Conservation (phyloP, 139 green algal genomes). For the Asterochloris sp. region DNA sequence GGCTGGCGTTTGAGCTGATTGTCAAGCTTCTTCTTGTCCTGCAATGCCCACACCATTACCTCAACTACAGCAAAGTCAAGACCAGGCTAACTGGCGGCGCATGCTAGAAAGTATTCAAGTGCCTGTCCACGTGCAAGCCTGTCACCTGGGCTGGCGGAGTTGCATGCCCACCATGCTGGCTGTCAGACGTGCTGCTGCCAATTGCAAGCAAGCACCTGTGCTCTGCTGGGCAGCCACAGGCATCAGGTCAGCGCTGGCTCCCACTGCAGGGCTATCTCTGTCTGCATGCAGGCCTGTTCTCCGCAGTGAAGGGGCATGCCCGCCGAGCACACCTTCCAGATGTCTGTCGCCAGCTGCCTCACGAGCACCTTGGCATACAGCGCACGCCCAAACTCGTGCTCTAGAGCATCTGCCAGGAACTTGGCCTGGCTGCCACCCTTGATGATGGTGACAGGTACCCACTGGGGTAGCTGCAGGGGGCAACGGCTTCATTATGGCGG, state of each 20-base stretch:
- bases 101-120: no score
- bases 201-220: no score
- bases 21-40: slow-evolving; percentile 18
- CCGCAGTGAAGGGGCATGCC: not conserved
- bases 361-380: slow-evolving; percentile 17
- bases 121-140: no score
- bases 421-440: slow-evolving; percentile 15
- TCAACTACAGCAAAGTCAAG: no score
- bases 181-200: no score
- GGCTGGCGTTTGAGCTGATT: slow-evolving; percentile 3
- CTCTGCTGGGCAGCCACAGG: no score
- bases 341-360: not conserved
- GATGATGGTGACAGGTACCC: slow-evolving; percentile 17
- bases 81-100: no score
- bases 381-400: slow-evolving; percentile 13
- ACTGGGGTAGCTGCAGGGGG: slow-evolving; percentile 4
- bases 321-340: slow-evolving; percentile 10
- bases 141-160: no score
- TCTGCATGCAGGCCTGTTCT: no score
- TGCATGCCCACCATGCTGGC: no score
- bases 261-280: no score
- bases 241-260: no score
- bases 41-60: not conserved
- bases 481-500: not conserved
- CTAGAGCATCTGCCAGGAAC: slow-evolving; percentile 2